Percentiles rank a stretch among this genome's conserved stretches.
Conservation (phyloP, 805 yeast genomes). For the Wickerhamomyces kurtzmanii region DNA sequence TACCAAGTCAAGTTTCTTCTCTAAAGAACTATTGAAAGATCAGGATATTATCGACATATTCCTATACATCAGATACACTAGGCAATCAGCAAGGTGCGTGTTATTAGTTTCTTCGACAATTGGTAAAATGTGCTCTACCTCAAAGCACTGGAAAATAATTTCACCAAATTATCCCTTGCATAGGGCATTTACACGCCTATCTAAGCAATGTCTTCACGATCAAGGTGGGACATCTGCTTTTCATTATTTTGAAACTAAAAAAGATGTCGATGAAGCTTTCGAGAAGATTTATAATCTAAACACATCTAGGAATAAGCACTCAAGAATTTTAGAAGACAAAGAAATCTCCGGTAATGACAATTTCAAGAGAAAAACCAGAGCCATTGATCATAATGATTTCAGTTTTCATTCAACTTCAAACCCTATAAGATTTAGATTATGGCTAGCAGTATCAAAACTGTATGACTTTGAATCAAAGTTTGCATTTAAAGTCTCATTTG, state of each 20-base stretch:
- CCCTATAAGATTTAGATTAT: slow-evolving; percentile 24
- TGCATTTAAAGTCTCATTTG: slow-evolving; percentile 29
- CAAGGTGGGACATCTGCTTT: slow-evolving; percentile 35
- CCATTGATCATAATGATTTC: slow-evolving; percentile 31
- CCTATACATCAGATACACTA: slow-evolving; percentile 27
- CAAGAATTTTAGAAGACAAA: slow-evolving; percentile 2
- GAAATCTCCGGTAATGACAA: slow-evolving; percentile 2
- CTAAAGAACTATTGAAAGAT: slow-evolving; percentile 23
- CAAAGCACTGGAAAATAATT: slow-evolving; percentile 23
- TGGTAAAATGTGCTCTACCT: slow-evolving; percentile 11
- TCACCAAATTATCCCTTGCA: slow-evolving; percentile 28
- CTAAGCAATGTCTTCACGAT: slow-evolving; percentile 31
- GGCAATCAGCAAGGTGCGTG: slow-evolving; percentile 29
- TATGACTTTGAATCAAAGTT: slow-evolving; percentile 30
- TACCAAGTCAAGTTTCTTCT: slow-evolving; percentile 23
- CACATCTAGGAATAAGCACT: slow-evolving; percentile 26
- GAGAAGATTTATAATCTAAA: slow-evolving; percentile 31
- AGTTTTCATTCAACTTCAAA: slow-evolving; percentile 26
- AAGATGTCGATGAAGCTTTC: slow-evolving; percentile 36
- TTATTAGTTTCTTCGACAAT: slow-evolving; percentile 18
- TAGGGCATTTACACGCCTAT: slow-evolving; percentile 30
- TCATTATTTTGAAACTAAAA: slow-evolving; percentile 29
- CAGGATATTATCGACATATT: slow-evolving; percentile 27
- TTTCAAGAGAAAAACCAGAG: slow-evolving; percentile 15
- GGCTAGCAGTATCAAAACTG: slow-evolving; percentile 24